phyloP scores from a whole-genome alignment of 495 filamentous ascomycete genomes.

The Darksidea phi region DNA sequence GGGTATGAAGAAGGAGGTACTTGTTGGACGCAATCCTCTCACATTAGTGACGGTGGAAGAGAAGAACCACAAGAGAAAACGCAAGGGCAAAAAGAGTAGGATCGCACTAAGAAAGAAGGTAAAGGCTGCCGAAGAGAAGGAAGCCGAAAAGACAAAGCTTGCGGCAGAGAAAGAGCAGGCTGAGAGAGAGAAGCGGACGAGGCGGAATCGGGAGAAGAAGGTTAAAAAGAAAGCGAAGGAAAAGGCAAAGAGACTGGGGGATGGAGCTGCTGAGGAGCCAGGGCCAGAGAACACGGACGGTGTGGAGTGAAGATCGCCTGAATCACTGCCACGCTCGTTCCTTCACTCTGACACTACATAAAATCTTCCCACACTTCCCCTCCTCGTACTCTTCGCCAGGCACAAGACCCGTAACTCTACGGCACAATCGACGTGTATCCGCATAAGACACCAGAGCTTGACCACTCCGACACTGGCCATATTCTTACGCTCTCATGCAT shows the following conservation, averaged over 20 bases:
- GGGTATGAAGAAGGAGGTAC: constrained; percentile 21
- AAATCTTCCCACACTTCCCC: too few species aligned
- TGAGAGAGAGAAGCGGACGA: constrained; percentile 34
- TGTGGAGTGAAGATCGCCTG: neutral
- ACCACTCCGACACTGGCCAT: too few species aligned
- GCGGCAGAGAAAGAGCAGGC: constrained; percentile 30
- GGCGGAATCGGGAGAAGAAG: constrained; percentile 35
- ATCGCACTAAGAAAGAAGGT: constrained; percentile 51
- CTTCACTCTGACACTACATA: too few species aligned
- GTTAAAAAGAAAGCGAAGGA: constrained; percentile 29
- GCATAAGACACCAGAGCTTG: too few species aligned
- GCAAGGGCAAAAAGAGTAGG: constrained; percentile 55
- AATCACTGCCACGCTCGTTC: neutral
- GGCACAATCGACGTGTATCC: too few species aligned
- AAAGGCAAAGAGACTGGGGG: constrained; percentile 32
- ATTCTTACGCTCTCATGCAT: neutral
- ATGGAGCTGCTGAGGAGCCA: neutral
- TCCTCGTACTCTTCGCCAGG: too few species aligned
- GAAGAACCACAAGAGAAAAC: constrained; percentile 42
- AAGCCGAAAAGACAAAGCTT: constrained; percentile 37
- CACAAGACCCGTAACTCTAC: too few species aligned
- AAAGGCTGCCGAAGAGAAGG: constrained; percentile 53
- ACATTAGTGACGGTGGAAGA: constrained; percentile 12
- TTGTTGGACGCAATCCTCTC: neutral
- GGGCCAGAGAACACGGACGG: neutral